Conservation (phyloP, 805 yeast species). For the Metschnikowia drakensbergensis region DNA sequence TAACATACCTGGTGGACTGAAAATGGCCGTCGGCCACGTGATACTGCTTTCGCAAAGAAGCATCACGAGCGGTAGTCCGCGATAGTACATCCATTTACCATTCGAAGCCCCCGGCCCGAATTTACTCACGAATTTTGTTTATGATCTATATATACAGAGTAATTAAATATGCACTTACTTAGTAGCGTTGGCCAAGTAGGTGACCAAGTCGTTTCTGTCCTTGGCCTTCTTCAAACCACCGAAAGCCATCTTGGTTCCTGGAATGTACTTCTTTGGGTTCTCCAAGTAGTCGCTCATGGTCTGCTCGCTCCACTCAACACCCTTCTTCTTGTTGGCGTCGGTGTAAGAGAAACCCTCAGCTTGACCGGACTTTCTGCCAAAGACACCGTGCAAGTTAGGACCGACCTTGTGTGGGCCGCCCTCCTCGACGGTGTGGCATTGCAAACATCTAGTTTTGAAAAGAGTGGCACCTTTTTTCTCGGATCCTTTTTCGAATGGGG, state of each 20-base stretch:
- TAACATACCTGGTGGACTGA: no score
- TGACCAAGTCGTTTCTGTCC: conserved; percentile 95
- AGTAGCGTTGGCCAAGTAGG: conserved; percentile 63
- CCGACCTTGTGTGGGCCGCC: conserved; percentile 99
- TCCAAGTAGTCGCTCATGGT: conserved; percentile 92
- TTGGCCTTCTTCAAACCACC: conserved; percentile 99
- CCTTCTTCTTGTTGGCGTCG: conserved; percentile 97
- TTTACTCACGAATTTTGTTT: neutral
- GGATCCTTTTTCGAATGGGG: conserved; percentile 41
- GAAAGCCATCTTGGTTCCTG: conserved; percentile 99
- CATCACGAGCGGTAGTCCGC: no score
- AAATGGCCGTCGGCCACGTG: no score
- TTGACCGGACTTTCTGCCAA: conserved; percentile 88
- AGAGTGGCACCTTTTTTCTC: conserved; percentile 90
- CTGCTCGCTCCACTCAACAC: conserved; percentile 82
- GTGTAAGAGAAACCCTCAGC: conserved; percentile 95
- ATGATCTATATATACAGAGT: conserved; percentile 14
- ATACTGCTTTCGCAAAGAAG: no score
- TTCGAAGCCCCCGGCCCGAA: no score
- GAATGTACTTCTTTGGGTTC: conserved; percentile 99
- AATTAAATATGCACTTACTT: conserved; percentile 23
- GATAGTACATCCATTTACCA: no score
- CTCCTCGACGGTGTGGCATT: conserved; percentile 95
- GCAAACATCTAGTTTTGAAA: conserved; percentile 98
- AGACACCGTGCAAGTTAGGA: conserved; percentile 94